Evolutionary conservation across 2,329 filamentous ascomycete genomes (phyloP), one percentile per base, ranked within the genome.

Genomic region (Nemania diffusa): DNA sequence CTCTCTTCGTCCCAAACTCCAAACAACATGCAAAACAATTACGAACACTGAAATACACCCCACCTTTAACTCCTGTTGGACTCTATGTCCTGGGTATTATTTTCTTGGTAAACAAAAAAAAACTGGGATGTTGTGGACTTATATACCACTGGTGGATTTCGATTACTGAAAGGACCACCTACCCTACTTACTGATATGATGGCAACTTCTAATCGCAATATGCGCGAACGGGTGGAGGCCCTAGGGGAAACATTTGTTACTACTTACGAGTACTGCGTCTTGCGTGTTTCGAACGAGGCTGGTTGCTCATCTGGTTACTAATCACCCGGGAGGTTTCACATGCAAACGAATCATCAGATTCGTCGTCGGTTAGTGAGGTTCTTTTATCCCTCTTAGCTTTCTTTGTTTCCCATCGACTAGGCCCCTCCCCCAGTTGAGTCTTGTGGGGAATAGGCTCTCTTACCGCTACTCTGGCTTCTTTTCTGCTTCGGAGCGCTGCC

Each of bases 331-430:
- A 53, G 22, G 57, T 65, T 46, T 42, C 3, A 50, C 71, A 73
- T 3, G 65, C 61, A 34, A 73, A 73, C 3, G 70, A 72, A 3
- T 64, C 17, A 24, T 73, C 69, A 1, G 69, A 72, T 20, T 48
- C 48, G 2, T 64, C 20, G 24, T 68, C 62, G 6, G 20, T 3
- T 2, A 13, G 15, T 15, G 15, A 15, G 15, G 5, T 46, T 15
- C 2, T 51, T 24, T 6, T 4, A 3, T 29, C n/a, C 17, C 15
- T 29, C 26, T n/a, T 29, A 8, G n/a, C 42, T 15, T n/a, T 65
- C 26, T 40, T 24, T 1, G 34, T 8, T 4, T 62, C 51, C 51
- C 50, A 34, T 0, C 40, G 55, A 26, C 42, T 61, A 2, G 62
- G 55, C 24, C 53, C 48, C 34, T 7, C 17, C 22, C 24, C 42